Percentiles rank a stretch among this genome's conserved stretches.
Conservation (phyloP, 345 rosid genomes). For the Salix exigua region DNA sequence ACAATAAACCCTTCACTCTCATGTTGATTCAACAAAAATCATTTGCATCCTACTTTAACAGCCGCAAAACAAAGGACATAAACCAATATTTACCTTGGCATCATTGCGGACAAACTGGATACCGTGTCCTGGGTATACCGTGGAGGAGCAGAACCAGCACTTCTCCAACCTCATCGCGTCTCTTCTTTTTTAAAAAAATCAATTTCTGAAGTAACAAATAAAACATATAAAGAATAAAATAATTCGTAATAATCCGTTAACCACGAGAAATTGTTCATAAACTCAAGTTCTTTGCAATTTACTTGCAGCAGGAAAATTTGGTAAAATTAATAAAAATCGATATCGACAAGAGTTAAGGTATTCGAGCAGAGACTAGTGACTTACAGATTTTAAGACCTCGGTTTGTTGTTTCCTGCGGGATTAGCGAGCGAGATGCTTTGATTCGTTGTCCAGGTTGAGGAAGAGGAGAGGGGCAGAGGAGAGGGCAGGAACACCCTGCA, state of each 20-base stretch:
- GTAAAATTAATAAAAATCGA: background rate
- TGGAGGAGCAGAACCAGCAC: slow-evolving; percentile 97
- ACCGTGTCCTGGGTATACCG: slow-evolving; percentile 83
- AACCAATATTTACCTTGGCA: slow-evolving; percentile 52
- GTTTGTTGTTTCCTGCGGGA: background rate
- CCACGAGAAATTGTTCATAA: background rate
- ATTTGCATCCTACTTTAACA: background rate
- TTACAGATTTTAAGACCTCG: background rate
- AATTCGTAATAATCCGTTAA: background rate
- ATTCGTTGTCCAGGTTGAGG: background rate
- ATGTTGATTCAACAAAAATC: background rate
- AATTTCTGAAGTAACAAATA: background rate
- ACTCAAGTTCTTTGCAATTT: background rate
- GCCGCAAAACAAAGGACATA: background rate
- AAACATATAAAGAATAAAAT: background rate
- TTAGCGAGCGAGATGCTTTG: background rate
- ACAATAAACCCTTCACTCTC: background rate
- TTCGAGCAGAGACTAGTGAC: background rate
- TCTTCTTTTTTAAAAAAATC: background rate
- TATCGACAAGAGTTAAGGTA: background rate
- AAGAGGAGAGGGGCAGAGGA: background rate
- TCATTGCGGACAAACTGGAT: slow-evolving; percentile 85
- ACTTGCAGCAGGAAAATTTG: background rate
- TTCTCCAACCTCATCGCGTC: slow-evolving; percentile 70
- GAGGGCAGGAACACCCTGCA: background rate